Conservation (phyloP, 176 grass and related monocot species). For the Avena atlantica region DNA sequence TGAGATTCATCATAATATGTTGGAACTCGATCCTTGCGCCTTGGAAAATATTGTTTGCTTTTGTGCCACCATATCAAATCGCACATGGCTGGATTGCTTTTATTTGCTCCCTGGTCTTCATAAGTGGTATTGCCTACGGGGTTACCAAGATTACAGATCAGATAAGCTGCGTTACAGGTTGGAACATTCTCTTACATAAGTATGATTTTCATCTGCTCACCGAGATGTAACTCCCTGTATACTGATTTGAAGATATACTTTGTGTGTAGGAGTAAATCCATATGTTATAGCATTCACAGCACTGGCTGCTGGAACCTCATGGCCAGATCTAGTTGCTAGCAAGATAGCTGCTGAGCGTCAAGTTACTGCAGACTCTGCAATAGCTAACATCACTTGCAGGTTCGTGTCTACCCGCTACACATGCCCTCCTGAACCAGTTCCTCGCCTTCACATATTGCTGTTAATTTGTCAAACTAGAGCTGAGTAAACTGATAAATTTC, state of each 20-base stretch:
- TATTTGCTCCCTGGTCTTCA: conserved; percentile 67
- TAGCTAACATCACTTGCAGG: conserved; percentile 99
- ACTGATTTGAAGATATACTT: conserved; percentile 30
- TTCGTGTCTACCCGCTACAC: conserved; percentile 13
- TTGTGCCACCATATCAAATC: conserved; percentile 78
- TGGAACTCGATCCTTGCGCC: conserved; percentile 64
- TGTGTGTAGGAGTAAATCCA: conserved; percentile 72
- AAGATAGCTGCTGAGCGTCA: conserved; percentile 98
- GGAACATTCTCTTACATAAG: conserved; percentile 24
- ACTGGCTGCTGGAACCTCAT: conserved; percentile 85
- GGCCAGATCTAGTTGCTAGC: conserved; percentile 94
- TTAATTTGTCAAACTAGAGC: not conserved
- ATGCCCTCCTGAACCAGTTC: not conserved
- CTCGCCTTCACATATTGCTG: not conserved
- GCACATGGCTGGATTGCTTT: conserved; percentile 88
- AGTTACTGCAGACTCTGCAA: conserved; percentile 90
- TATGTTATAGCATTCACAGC: conserved; percentile 97
- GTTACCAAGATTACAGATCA: conserved; percentile 92
- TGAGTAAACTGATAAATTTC: not conserved
- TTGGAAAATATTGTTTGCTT: conserved; percentile 80
- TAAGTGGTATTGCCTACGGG: conserved; percentile 88
- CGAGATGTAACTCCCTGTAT: not conserved
- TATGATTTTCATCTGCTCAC: conserved; percentile 22
- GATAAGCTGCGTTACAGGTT: conserved; percentile 95
- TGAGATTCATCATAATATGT: conserved; percentile 46